A percentile compares a stretch with the other conserved stretches of the same genome.
Evolutionary conservation across 768 basidiomycete genomes (phyloP).

Genomic region (Austroboletus festivus): DNA sequence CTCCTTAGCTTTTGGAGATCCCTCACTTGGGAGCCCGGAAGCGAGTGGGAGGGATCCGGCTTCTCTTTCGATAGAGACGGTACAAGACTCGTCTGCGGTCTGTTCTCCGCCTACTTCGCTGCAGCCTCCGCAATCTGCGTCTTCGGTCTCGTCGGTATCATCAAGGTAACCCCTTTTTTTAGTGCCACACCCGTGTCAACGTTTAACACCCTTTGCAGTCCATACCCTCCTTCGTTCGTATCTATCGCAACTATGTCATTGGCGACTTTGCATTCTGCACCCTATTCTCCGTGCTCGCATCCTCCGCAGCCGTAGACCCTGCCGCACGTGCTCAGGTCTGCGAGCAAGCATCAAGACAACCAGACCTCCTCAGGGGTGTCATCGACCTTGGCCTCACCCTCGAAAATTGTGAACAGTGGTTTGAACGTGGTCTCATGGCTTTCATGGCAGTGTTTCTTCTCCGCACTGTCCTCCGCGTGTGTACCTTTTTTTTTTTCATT

Average conservation of each 20-base stretch:
- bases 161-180: constrained; percentile 48
- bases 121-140: constrained; percentile 61
- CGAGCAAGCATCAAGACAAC: constrained; percentile 72
- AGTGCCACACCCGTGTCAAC: not conserved
- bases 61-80: constrained; percentile 41
- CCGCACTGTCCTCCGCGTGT: constrained; percentile 63
- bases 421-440: constrained; percentile 61
- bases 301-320: constrained; percentile 56
- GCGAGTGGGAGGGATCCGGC: constrained; percentile 46
- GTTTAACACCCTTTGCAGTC: constrained; percentile 38
- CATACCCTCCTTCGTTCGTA: constrained; percentile 62
- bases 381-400: constrained; percentile 69
- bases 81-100: constrained; percentile 52
- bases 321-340: constrained; percentile 60
- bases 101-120: constrained; percentile 64
- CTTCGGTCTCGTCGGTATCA: constrained; percentile 65
- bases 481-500: constrained; percentile 23
- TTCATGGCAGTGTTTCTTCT: constrained; percentile 58
- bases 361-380: constrained; percentile 69
- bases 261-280: constrained; percentile 74
- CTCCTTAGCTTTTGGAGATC: constrained; percentile 44
- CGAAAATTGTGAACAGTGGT: constrained; percentile 80
- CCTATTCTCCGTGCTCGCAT: constrained; percentile 51
- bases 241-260: constrained; percentile 80
- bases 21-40: constrained; percentile 45